Evolutionary conservation across 495 filamentous ascomycete species (phyloP), one percentile per base, ranked within the genome.

Genomic region (Penicillium parvum): DNA sequence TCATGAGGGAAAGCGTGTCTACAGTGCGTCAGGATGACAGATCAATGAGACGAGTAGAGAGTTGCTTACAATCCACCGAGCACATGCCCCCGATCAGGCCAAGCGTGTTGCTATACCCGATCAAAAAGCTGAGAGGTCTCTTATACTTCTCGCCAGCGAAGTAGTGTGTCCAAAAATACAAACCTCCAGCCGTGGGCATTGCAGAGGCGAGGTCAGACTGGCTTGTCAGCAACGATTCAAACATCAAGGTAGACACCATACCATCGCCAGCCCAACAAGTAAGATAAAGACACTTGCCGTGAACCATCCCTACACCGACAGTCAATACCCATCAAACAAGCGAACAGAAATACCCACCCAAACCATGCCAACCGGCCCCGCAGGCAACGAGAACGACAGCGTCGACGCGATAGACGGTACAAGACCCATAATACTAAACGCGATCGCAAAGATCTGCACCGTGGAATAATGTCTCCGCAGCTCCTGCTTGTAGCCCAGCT

Each of bases 91-190:
- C 81, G 23, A 85, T 72, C 8, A 85, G 57, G 3, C 82, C 82
- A n/a, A 86, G 60, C 2, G 76, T 86, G 53, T 85, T 86, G 61
- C 77, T 82, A 51, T 85, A 86, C 14, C 82, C 82, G 23, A 86
- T 79, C 37, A 86, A 51, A 50, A 85, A 86, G 49, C 78, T 78
- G 7, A 86, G 55, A 5, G 78, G 71, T 44, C 78, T 83, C 28
- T 81, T 72, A 19, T 65, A 78, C 42, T 72, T 75, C 1, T 72
- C 69, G 2, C 69, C 74, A 11, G 77, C 72, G 47, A 85, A 83
- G 52, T 76, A 82, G 56, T 84, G 81, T n/a, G 82, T 85, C 82
- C 81, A 83, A 70, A 73, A 84, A 56, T 84, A 84, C 2, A 85
- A 55, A 8, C 81, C 81, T 4, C 82, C 82, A 6, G 75, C 76